These are phyloP conservation scores for Pythium dissimile DNA, from an alignment of 352 stramenopile species.

Conservation along the genomic window DNA sequence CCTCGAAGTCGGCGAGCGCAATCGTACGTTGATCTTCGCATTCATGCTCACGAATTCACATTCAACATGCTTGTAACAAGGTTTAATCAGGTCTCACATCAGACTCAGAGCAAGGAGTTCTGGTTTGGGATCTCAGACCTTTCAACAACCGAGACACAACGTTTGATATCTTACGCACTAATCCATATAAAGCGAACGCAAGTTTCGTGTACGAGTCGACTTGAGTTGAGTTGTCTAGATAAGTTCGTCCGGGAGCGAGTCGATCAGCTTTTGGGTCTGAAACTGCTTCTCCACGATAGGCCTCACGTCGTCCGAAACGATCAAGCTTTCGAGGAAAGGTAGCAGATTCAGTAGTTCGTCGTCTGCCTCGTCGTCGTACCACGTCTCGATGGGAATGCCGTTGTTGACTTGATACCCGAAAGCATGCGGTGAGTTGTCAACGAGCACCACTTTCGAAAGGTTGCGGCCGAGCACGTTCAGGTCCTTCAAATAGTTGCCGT, in stretches of 20 bases:
- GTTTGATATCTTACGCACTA: too few relatives aligned
- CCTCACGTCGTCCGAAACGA: constrained; percentile 87
- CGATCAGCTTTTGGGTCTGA: constrained; percentile 90
- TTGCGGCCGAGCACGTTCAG: constrained; percentile 95
- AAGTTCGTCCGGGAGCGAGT: constrained; percentile 58
- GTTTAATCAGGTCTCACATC: not conserved
- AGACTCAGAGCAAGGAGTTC: not conserved
- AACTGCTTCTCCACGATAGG: constrained; percentile 89
- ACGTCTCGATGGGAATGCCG: constrained; percentile 38
- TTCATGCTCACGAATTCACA: not conserved
- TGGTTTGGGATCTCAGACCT: too few relatives aligned
- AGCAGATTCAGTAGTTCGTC: constrained; percentile 96
- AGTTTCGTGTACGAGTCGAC: constrained; percentile 1
- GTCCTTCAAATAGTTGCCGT: constrained; percentile 99
- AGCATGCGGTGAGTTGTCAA: constrained; percentile 98
- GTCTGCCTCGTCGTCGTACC: constrained; percentile 97
- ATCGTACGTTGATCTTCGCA: not conserved
- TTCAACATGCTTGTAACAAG: not conserved
- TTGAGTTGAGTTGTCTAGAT: constrained; percentile 8
- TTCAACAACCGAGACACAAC: too few relatives aligned
- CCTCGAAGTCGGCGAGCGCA: not conserved
- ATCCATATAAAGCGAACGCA: not conserved
- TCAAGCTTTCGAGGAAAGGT: constrained; percentile 91
- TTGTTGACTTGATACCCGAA: constrained; percentile 95
- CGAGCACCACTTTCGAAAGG: constrained; percentile 88